These are phyloP conservation scores for Vicia villosa DNA, from an alignment of 306 rosid species.

Conservation along the genomic window DNA sequence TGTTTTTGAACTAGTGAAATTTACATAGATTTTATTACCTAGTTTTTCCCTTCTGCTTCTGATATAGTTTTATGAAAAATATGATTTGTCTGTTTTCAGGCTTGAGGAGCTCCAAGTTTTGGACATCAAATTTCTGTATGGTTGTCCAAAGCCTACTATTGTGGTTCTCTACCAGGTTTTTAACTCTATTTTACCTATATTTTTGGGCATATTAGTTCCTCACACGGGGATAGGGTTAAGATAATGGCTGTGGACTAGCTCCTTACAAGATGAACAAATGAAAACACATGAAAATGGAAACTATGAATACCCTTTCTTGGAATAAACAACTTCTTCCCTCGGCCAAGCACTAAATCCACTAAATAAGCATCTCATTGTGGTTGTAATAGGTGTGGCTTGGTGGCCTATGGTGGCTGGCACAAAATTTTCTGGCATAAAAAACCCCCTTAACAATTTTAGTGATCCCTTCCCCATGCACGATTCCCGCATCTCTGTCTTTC, in stretches of 20 bases:
- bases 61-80: conserved; percentile 18
- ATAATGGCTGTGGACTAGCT: background rate
- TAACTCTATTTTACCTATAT: conserved; percentile 7
- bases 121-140: conserved; percentile 94
- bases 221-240: background rate
- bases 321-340: background rate
- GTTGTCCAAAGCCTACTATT: conserved; percentile 94
- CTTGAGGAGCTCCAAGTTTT: conserved; percentile 99
- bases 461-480: background rate
- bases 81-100: conserved; percentile 59
- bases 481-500: background rate
- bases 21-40: background rate
- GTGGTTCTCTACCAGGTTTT: conserved; percentile 97
- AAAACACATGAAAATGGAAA: background rate
- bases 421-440: background rate
- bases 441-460: background rate
- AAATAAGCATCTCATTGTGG: background rate
- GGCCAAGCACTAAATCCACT: background rate
- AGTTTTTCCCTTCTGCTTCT: background rate
- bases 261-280: conserved; percentile 14
- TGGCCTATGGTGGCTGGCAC: background rate
- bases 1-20: background rate
- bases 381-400: background rate
- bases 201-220: conserved; percentile 22
- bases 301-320: background rate